These are phyloP conservation scores for Colletotrichum sp. DNA, from an alignment of 2,329 filamentous ascomycete species.

Conservation along the genomic window DNA sequence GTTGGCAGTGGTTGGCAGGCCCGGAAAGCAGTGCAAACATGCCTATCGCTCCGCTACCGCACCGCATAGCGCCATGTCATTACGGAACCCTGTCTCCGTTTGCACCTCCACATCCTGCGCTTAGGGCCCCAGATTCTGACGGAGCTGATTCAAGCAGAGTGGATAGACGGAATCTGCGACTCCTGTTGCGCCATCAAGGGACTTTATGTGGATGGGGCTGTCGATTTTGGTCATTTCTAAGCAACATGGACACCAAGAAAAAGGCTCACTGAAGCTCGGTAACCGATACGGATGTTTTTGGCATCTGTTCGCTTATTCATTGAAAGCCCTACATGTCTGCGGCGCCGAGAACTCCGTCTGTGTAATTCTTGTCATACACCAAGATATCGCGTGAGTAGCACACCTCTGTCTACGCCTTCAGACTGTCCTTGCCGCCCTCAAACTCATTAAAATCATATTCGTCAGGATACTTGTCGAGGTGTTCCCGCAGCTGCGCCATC, in stretches of 20 bases:
- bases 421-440: slow-evolving; percentile 73
- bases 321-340: neutral
- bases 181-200: slow-evolving; percentile 10
- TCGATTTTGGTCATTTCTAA: neutral
- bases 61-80: neutral
- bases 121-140: neutral
- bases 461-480: slow-evolving; percentile 84
- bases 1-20: neutral
- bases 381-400: neutral
- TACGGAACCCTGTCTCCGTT: slow-evolving; percentile 8
- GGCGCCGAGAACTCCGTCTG: neutral
- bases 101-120: neutral
- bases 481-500: slow-evolving; percentile 71
- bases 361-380: neutral
- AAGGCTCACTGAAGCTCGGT: neutral
- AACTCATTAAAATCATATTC: slow-evolving; percentile 86
- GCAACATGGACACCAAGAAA: neutral
- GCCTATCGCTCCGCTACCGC: neutral
- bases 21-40: neutral
- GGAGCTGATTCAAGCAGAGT: slow-evolving; percentile 1
- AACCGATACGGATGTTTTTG: neutral
- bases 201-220: neutral
- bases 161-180: neutral
- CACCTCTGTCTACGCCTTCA: slow-evolving; percentile 44
- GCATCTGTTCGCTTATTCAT: neutral